phyloP scores from a whole-genome alignment of 768 basidiomycete species.

The Phanerodontia chrysosporium region DNA sequence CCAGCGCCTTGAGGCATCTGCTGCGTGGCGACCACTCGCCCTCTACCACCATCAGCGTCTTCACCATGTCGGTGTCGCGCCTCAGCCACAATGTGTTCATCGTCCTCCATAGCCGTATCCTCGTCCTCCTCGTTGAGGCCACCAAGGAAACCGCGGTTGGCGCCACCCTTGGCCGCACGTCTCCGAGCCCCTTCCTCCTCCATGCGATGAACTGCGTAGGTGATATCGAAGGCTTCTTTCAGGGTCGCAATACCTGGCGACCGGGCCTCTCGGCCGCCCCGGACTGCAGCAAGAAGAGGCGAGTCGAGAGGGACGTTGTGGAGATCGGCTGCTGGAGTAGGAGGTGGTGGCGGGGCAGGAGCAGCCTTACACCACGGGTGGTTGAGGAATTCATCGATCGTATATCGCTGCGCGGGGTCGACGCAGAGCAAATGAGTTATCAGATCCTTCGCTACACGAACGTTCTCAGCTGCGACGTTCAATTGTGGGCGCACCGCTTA shows the following conservation, averaged over 20 bases:
- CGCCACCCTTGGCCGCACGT: slow-evolving; percentile 78
- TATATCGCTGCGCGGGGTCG: slow-evolving; percentile 92
- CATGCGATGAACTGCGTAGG: slow-evolving; percentile 98
- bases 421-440: slow-evolving; percentile 94
- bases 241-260: slow-evolving; percentile 91
- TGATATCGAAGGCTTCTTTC: slow-evolving; percentile 98
- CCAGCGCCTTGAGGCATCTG: slow-evolving; percentile 25
- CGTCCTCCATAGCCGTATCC: slow-evolving; percentile 45
- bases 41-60: slow-evolving; percentile 18
- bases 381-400: slow-evolving; percentile 94
- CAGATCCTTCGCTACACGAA: slow-evolving; percentile 83
- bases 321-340: slow-evolving; percentile 54
- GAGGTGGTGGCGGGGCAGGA: slow-evolving; percentile 57
- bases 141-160: slow-evolving; percentile 75
- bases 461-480: not conserved
- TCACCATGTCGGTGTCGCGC: slow-evolving; percentile 28
- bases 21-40: slow-evolving; percentile 24
- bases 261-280: slow-evolving; percentile 54
- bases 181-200: slow-evolving; percentile 94
- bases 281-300: slow-evolving; percentile 78
- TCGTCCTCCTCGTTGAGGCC: slow-evolving; percentile 96
- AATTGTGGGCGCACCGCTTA: slow-evolving; percentile 29
- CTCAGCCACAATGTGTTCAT: slow-evolving; percentile 51
- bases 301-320: slow-evolving; percentile 69
- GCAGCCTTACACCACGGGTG: slow-evolving; percentile 91